Evolutionary conservation across 768 basidiomycete genomes (phyloP).

Genomic region (Kwoniella europaea): DNA sequence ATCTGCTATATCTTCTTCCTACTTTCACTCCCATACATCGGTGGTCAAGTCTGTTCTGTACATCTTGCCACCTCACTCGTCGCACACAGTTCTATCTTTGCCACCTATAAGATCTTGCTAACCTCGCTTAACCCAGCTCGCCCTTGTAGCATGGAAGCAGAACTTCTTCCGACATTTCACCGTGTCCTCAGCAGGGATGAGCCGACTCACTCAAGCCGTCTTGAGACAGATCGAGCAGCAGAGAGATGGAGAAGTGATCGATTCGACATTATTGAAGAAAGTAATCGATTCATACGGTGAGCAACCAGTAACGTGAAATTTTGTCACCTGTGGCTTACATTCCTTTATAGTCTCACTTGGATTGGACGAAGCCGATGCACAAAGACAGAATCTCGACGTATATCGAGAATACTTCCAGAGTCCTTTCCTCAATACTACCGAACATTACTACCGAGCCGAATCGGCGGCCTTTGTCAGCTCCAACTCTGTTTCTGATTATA

Average conservation of each 20-base stretch:
- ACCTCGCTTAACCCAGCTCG: conserved; percentile 66
- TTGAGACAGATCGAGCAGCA: conserved; percentile 89
- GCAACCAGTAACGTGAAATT: conserved; percentile 24
- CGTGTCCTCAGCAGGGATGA: conserved; percentile 52
- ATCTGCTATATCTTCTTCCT: neutral
- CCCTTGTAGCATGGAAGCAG: conserved; percentile 92
- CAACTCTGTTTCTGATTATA: conserved; percentile 89
- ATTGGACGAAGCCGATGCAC: conserved; percentile 86
- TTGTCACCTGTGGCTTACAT: neutral
- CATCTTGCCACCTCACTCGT: neutral
- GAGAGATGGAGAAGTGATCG: conserved; percentile 90
- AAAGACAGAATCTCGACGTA: conserved; percentile 81
- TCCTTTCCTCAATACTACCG: conserved; percentile 86
- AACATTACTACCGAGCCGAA: conserved; percentile 88
- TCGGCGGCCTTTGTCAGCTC: conserved; percentile 86
- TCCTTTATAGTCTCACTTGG: conserved; percentile 73
- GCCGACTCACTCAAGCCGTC: conserved; percentile 83
- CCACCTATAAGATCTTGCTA: neutral
- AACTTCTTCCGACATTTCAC: conserved; percentile 70
- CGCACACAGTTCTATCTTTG: neutral
- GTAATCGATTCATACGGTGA: conserved; percentile 84
- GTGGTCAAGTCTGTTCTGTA: neutral
- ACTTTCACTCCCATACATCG: neutral
- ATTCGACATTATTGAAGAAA: conserved; percentile 89
- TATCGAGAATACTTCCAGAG: conserved; percentile 89